Evolutionary conservation across 1,139 yeast species (phyloP).

Genomic region (Taiozyma sp.): DNA sequence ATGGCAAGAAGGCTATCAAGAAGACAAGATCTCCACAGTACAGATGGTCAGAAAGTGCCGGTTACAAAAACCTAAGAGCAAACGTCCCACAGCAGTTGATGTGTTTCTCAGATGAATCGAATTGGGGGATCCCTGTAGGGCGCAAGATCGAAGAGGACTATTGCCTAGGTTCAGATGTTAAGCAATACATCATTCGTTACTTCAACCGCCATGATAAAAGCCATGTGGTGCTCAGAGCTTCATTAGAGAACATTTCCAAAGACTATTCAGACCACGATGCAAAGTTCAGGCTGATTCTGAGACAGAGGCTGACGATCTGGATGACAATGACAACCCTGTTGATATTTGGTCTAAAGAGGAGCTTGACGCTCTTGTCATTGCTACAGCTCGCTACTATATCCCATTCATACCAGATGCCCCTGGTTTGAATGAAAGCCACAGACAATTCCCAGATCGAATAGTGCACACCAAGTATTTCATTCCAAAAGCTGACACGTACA

Average conservation of each 20-base stretch:
- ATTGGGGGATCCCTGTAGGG: conserved; percentile 4
- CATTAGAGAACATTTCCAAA: conserved; percentile 29
- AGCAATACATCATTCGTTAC: conserved; percentile 31
- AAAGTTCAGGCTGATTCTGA: conserved; percentile 20
- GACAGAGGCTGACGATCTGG: conserved; percentile 16
- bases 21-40: conserved; percentile 13
- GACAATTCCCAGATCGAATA: conserved; percentile 31
- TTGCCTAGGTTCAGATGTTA: conserved; percentile 29
- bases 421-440: conserved; percentile 36
- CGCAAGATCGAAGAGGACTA: conserved; percentile 5
- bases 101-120: conserved; percentile 32
- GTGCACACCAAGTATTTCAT: conserved; percentile 39
- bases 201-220: conserved; percentile 27
- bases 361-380: conserved; percentile 40
- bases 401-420: conserved; percentile 39
- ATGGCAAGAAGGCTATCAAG: conserved; percentile 6
- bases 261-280: conserved; percentile 6
- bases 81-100: conserved; percentile 41
- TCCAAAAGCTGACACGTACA: conserved; percentile 23
- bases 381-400: conserved; percentile 40
- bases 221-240: conserved; percentile 29
- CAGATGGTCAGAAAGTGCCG: conserved; percentile 30
- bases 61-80: conserved; percentile 39
- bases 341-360: no score
- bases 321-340: conserved; percentile 14